phyloP scores from a whole-genome alignment of 257 asterid genomes.

The Solanum clarkiae region DNA sequence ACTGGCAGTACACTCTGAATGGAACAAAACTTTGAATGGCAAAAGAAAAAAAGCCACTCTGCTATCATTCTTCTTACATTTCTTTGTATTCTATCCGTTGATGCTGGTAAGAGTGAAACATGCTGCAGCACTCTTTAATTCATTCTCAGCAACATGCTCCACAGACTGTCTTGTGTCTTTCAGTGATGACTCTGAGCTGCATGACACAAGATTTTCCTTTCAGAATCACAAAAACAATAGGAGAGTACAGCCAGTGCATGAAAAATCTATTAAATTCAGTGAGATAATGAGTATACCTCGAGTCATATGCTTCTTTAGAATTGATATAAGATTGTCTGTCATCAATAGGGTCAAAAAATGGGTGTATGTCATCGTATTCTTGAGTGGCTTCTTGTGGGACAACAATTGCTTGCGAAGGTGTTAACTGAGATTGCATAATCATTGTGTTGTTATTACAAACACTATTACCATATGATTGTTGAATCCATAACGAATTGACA shows the following conservation, averaged over 20 bases:
- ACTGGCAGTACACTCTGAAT: slow-evolving; percentile 1
- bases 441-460: slow-evolving; percentile 21
- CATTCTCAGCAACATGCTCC: slow-evolving; percentile 63
- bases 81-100: slow-evolving; percentile 18
- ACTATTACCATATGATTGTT: slow-evolving; percentile 22
- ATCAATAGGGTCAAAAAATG: slow-evolving; percentile 52
- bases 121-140: slow-evolving; percentile 75
- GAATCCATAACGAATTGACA: slow-evolving; percentile 34
- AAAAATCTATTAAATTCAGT: background rate
- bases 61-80: background rate
- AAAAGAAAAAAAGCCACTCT: slow-evolving; percentile 9
- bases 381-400: slow-evolving; percentile 28
- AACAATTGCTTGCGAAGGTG: slow-evolving; percentile 14
- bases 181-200: slow-evolving; percentile 68
- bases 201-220: background rate
- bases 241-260: background rate
- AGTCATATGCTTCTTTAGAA: slow-evolving; percentile 54
- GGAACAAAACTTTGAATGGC: slow-evolving; percentile 5
- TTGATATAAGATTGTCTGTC: slow-evolving; percentile 61
- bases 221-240: background rate
- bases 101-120: slow-evolving; percentile 76
- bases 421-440: slow-evolving; percentile 33
- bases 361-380: slow-evolving; percentile 56
- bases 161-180: slow-evolving; percentile 50
- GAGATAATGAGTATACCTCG: slow-evolving; percentile 30